phyloP scores from a whole-genome alignment of 495 filamentous ascomycete genomes.

The Friedmanniomyces simplex region DNA sequence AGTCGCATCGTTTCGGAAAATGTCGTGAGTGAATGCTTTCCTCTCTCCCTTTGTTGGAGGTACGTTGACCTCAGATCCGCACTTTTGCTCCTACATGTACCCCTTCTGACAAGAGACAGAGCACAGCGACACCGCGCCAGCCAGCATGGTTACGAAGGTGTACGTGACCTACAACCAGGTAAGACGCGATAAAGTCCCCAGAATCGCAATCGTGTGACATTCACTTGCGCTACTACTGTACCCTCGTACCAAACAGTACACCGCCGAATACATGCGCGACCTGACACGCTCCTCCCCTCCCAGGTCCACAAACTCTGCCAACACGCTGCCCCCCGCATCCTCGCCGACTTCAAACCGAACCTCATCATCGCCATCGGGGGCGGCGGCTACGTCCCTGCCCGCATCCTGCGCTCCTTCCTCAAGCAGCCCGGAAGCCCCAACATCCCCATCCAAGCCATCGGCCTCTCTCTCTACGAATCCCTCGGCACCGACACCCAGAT shows the following conservation, averaged over 20 bases:
- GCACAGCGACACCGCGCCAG: not conserved
- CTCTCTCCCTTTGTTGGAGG: conserved; percentile 4
- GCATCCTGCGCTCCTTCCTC: conserved; percentile 95
- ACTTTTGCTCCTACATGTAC: not conserved
- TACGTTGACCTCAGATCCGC: not conserved
- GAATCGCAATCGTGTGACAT: too few relatives aligned
- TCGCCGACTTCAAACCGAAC: conserved; percentile 75
- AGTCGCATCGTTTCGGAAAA: not conserved
- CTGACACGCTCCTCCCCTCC: not conserved
- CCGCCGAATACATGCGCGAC: too few relatives aligned
- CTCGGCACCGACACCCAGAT: conserved; percentile 48
- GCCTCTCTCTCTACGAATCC: conserved; percentile 89
- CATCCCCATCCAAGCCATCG: conserved; percentile 99
- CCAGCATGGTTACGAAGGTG: conserved; percentile 73
- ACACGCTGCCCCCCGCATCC: conserved; percentile 64
- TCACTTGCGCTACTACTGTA: too few relatives aligned
- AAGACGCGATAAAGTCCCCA: not conserved
- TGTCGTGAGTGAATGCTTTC: not conserved
- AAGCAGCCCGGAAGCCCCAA: conserved; percentile 80
- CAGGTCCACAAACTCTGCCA: conserved; percentile 98
- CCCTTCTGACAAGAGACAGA: not conserved
- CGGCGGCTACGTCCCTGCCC: conserved; percentile 92
- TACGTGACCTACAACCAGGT: conserved; percentile 91
- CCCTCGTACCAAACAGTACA: too few relatives aligned
- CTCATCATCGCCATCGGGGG: conserved; percentile 99